Base-by-base conservation (phyloP, 2,329 filamentous ascomycete genomes). In the Neonectria ditissima region DNA sequence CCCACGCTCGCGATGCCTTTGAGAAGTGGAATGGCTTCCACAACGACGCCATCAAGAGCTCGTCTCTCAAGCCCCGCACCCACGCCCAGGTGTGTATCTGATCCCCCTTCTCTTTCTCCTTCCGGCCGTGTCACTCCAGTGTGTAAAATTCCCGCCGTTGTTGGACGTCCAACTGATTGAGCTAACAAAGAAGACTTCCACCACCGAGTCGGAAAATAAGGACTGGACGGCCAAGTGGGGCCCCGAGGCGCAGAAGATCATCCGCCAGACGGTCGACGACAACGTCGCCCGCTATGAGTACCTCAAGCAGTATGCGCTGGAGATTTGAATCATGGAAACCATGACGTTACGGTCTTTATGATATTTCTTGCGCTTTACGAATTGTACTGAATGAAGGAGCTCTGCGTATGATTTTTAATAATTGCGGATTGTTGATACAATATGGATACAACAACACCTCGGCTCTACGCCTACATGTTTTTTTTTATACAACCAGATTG, bases 1-100 rank as follows among this genome's bases (percentile, higher is more conserved):
- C 93, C 55, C 82, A 87, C 65, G 95, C 94, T 3, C 84, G 86
- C 69, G 85, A 88, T 67, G 90, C 89, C 18, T 98, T 98, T 80
- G 93, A 94, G 81, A 98, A 99, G 83, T 98, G 96, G 96, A 92
- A 90, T 70, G 96, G 96, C 11, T 98, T 97, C 82, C 96, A 98
- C 78, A 92, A 98, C 71, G 96, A 98, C 82, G 96, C 94, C 14
- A 92, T 98, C 72, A 84, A 92, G 70, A 97, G 92, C 75, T 91
- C 86, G 39, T 89, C 89, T 65, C 82, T 99, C 73, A 91, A 90
- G 76, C 88, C 92, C 2, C 85, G 92, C 74, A 83, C 84, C 48
- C 85, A 90, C 68, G 86, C 88, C 26, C 84, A 87, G 77, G 87
- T 89, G 79, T 78, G 85, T 79, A 55, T 34, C 18, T 44, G 59